phyloP scores from a whole-genome alignment of 225 moss, liverwort and hornwort genomes.

The Asterella californica region DNA sequence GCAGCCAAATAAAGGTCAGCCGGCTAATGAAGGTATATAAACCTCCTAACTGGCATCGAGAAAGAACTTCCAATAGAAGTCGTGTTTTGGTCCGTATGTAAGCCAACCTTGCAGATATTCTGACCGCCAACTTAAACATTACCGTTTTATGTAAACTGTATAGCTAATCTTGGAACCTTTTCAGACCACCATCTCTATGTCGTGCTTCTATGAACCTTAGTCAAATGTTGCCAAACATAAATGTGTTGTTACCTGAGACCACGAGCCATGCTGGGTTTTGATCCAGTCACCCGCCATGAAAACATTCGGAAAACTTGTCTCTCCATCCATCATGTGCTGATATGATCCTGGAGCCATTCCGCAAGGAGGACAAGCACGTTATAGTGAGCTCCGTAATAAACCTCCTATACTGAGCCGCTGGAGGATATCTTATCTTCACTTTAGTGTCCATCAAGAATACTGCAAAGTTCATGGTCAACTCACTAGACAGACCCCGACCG shows the following conservation, averaged over 20 bases:
- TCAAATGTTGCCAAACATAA: background rate
- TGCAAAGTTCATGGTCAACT: conserved; percentile 3
- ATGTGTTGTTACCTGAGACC: conserved; percentile 77
- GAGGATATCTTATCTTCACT: background rate
- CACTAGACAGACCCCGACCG: background rate
- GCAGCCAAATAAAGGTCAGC: background rate
- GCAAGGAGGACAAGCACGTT: background rate
- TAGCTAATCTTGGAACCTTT: no score
- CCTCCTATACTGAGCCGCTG: no score
- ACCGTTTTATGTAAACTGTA: no score
- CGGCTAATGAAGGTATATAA: background rate
- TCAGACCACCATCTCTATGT: no score
- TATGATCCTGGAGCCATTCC: conserved; percentile 58
- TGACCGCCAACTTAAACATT: no score
- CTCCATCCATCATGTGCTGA: conserved; percentile 78
- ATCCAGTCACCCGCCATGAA: conserved; percentile 99
- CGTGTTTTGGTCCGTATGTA: background rate
- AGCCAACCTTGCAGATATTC: no score
- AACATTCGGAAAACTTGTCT: conserved; percentile 87
- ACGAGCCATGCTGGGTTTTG: conserved; percentile 85
- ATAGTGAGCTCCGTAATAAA: background rate
- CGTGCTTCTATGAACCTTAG: background rate
- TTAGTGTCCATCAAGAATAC: background rate
- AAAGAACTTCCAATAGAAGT: background rate
- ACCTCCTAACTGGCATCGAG: no score